Conservation (phyloP, 352 stramenopile species). For the Globisporangium canariense region DNA sequence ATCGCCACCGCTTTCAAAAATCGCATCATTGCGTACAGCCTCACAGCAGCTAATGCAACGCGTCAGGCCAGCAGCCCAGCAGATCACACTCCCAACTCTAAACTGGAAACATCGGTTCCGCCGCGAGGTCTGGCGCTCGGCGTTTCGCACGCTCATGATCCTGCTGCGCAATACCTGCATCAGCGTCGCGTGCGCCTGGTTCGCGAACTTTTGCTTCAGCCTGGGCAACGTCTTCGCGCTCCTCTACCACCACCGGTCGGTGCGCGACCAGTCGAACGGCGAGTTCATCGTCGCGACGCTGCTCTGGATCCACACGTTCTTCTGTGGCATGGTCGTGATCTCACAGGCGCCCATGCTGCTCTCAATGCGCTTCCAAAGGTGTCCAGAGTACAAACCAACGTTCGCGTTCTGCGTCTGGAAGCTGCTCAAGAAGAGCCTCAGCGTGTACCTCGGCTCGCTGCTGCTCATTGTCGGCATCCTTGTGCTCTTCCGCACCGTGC, state of each 20-base stretch:
- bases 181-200: conserved; percentile 24
- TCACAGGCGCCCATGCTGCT: conserved; percentile 25
- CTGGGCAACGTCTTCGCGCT: conserved; percentile 26
- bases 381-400: conserved; percentile 14
- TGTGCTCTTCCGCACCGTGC: background rate
- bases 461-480: background rate
- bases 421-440: conserved; percentile 2
- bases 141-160: background rate
- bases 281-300: conserved; percentile 24
- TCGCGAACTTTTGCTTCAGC: conserved; percentile 26
- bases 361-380: conserved; percentile 18
- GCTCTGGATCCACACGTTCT: conserved; percentile 27
- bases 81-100: background rate
- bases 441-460: background rate
- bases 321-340: conserved; percentile 23
- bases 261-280: conserved; percentile 14
- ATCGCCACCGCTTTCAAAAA: background rate
- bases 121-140: background rate
- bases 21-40: background rate
- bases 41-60: background rate
- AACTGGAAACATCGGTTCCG: conserved; percentile 5
- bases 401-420: conserved; percentile 17
- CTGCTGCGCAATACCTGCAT: conserved; percentile 24
- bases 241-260: conserved; percentile 13
- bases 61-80: background rate